Evolutionary conservation across 2,329 filamentous ascomycete species (phyloP).

Genomic region (Phyllosticta citriasiana): DNA sequence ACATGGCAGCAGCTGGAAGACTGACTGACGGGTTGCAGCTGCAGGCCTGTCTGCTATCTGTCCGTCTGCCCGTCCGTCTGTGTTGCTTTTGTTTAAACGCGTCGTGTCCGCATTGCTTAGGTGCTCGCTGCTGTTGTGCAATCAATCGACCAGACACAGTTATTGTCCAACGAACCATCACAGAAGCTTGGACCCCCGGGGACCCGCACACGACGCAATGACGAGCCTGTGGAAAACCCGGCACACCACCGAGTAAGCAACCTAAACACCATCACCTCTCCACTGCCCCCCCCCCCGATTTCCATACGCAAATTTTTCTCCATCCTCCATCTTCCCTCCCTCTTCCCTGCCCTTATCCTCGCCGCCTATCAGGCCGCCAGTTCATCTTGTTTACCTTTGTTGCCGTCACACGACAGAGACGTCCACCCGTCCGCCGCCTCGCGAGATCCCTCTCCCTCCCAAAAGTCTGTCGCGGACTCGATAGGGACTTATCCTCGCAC

Average conservation of each 20-base stretch:
- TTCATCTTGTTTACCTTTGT: not conserved
- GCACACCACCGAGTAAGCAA: conserved; percentile 31
- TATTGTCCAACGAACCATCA: not conserved
- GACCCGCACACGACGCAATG: conserved; percentile 14
- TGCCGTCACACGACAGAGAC: conserved; percentile 7
- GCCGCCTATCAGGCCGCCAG: conserved; percentile 1
- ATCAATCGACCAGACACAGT: not conserved
- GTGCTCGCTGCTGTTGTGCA: not conserved
- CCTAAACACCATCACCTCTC: conserved; percentile 9
- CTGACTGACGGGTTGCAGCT: not conserved
- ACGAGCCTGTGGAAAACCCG: conserved; percentile 29
- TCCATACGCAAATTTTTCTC: conserved; percentile 12
- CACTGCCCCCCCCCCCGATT: conserved; percentile 11
- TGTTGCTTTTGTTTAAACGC: not conserved
- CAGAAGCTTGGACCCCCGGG: not conserved
- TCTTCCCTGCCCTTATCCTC: not conserved
- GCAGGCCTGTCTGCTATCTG: not conserved
- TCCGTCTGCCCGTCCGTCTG: not conserved
- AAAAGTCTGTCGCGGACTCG: conserved; percentile 30
- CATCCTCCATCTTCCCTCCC: conserved; percentile 9
- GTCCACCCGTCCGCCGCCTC: not conserved
- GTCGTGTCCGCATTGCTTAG: not conserved
- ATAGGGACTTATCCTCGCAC: conserved; percentile 23
- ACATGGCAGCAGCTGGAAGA: not conserved
- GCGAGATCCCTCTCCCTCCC: conserved; percentile 16